Evolutionary conservation across 2,329 filamentous ascomycete species (phyloP).

Genomic region (Nemania sp.): DNA sequence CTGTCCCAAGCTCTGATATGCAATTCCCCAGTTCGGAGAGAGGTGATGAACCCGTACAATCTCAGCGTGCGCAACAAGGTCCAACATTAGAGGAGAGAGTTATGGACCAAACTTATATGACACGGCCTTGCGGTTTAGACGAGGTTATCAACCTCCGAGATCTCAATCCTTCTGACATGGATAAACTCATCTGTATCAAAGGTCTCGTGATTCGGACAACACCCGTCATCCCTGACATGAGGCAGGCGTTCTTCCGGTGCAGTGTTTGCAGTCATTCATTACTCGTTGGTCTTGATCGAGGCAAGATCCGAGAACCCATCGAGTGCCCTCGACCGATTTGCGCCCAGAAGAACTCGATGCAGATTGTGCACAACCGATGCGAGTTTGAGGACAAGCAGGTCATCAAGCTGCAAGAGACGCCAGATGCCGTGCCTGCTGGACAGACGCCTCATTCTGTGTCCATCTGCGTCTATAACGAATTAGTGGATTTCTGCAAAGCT

Average conservation of each 20-base stretch:
- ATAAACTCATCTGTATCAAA: constrained; percentile 93
- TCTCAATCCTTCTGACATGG: constrained; percentile 92
- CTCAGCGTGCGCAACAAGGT: constrained; percentile 50
- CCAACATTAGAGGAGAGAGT: constrained; percentile 79
- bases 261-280: constrained; percentile 90
- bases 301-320: constrained; percentile 94
- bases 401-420: constrained; percentile 97
- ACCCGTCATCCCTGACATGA: constrained; percentile 98
- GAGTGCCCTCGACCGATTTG: constrained; percentile 84
- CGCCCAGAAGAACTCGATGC: constrained; percentile 90
- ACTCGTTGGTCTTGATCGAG: constrained; percentile 88
- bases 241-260: constrained; percentile 96
- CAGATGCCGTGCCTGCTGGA: constrained; percentile 89
- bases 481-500: constrained; percentile 97
- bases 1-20: constrained; percentile 71
- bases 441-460: constrained; percentile 98
- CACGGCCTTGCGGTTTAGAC: constrained; percentile 87
- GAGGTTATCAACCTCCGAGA: constrained; percentile 89
- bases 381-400: constrained; percentile 97
- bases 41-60: constrained; percentile 53
- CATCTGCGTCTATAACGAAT: constrained; percentile 92
- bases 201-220: constrained; percentile 95
- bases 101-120: constrained; percentile 78
- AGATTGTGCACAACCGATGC: constrained; percentile 95
- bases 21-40: constrained; percentile 80